Percentiles rank a stretch among this genome's conserved stretches.
Evolutionary conservation across 768 basidiomycete species (phyloP).

Genomic region (Phylloporus arenicola): DNA sequence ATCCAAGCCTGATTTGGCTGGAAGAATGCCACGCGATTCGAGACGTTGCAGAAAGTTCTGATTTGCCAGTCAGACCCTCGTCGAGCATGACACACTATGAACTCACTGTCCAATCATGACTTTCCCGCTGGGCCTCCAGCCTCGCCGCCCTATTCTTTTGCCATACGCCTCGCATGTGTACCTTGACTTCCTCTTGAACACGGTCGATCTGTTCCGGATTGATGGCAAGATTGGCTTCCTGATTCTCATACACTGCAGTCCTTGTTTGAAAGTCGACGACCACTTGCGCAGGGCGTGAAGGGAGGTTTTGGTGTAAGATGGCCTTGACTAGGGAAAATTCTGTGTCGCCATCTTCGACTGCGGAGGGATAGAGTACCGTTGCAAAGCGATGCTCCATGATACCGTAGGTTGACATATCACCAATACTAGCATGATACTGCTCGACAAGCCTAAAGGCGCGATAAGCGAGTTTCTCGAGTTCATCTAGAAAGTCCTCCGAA

Average conservation of each 20-base stretch:
- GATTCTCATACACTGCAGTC: too few relatives aligned
- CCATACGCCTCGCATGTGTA: too few relatives aligned
- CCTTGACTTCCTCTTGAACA: too few relatives aligned
- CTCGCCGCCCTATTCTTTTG: background rate
- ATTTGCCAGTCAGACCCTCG: background rate
- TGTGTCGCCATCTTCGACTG: too few relatives aligned
- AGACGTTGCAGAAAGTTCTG: slow-evolving; percentile 18
- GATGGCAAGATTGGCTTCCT: too few relatives aligned
- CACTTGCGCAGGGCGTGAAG: slow-evolving; percentile 4
- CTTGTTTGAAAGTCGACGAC: slow-evolving; percentile 12
- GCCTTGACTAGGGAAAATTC: slow-evolving; percentile 9
- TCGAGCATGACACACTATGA: background rate
- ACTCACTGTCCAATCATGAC: slow-evolving; percentile 13
- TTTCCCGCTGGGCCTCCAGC: slow-evolving; percentile 1
- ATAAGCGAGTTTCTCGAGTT: background rate
- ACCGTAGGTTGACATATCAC: background rate
- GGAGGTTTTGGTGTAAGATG: slow-evolving; percentile 9
- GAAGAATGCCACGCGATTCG: slow-evolving; percentile 3
- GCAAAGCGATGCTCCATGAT: slow-evolving; percentile 6
- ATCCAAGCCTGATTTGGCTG: background rate
- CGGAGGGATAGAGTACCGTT: slow-evolving; percentile 4
- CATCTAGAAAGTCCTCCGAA: background rate
- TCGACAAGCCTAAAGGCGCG: background rate
- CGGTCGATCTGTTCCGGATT: too few relatives aligned
- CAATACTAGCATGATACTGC: background rate